Evolutionary conservation across 73 alveolate genomes (phyloP), one percentile per base, ranked within the genome.

Genomic region (Tetrahymena malaccensis): DNA sequence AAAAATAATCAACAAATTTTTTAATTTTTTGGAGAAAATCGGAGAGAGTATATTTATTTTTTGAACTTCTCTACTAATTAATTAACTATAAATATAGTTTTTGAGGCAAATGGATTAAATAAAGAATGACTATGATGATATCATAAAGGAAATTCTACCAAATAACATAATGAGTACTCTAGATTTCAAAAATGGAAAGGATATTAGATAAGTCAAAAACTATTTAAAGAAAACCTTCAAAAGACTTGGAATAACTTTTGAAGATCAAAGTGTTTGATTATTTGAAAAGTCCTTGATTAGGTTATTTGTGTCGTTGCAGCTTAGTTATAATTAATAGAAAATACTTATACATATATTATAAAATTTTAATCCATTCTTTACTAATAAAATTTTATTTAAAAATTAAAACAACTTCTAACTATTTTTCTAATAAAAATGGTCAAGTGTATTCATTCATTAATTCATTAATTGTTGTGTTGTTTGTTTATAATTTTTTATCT

Each of bases 41-140:
- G n/a, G n/a, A n/a, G n/a, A 50, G 83, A 0, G 13, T 21, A 19
- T 21, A 19, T 50, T 21, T 50, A 35, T 21, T 50, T 21, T 50
- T 50, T 50, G n/a, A 19, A 0, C 27, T 50, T 50, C 83, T 44
- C 58, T 44, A 44, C 58, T 4, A 44, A 44, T 44, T 50, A 27
- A 70, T 27, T 70, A 19, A 70, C 37, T 31, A 7, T 70, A 1
- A 85, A 85, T 85, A 31, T 85, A 85, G 94, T 35, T 85, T 17
- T 85, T 95, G 15, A 89, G 85, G 55, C 25, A 85, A 93, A 43
- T 95, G 31, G 97, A 94, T 34, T 19, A 57, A 89, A 95, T 95
- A 16, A 95, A 95, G 58, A 95, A 93, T 55, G 97, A 95, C 44
- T 95, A 95, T 89, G 97, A 95, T 43, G 97, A 95, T 89, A 95